Conservation (phyloP, 768 basidiomycete species). For the Lactarius akahatsu region DNA sequence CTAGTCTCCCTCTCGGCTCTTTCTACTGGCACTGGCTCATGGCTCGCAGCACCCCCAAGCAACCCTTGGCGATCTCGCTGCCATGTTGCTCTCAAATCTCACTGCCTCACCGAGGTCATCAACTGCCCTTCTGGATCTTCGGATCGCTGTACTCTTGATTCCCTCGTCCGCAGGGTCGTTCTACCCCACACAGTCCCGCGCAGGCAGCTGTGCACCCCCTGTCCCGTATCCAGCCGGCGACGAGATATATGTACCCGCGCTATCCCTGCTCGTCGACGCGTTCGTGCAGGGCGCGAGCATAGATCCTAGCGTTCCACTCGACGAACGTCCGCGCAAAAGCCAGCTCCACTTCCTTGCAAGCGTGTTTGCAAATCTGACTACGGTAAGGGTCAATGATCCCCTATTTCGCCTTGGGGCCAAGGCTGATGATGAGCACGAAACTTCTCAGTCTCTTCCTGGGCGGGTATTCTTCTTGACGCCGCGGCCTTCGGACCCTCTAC, state of each 20-base stretch:
- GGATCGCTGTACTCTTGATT: slow-evolving; percentile 60
- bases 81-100: slow-evolving; percentile 97
- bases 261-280: slow-evolving; percentile 86
- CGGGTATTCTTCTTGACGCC: slow-evolving; percentile 80
- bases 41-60: slow-evolving; percentile 55
- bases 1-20: slow-evolving; percentile 42
- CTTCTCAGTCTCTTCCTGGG: slow-evolving; percentile 66
- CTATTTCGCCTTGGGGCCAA: background rate
- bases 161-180: slow-evolving; percentile 50
- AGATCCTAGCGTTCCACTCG: slow-evolving; percentile 48
- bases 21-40: background rate
- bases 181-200: slow-evolving; percentile 76
- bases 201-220: slow-evolving; percentile 74
- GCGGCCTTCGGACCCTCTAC: slow-evolving; percentile 49
- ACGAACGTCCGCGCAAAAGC: slow-evolving; percentile 62
- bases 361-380: slow-evolving; percentile 89
- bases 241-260: slow-evolving; percentile 53
- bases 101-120: slow-evolving; percentile 73
- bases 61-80: slow-evolving; percentile 87
- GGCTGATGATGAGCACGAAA: background rate
- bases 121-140: slow-evolving; percentile 58
- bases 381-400: slow-evolving; percentile 43
- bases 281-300: slow-evolving; percentile 73
- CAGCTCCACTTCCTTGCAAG: slow-evolving; percentile 88
- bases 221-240: slow-evolving; percentile 64